A percentile compares a stretch with the other conserved stretches of the same genome.
phyloP scores from a whole-genome alignment of 345 rosid species.

The Alliaria petiolata region DNA sequence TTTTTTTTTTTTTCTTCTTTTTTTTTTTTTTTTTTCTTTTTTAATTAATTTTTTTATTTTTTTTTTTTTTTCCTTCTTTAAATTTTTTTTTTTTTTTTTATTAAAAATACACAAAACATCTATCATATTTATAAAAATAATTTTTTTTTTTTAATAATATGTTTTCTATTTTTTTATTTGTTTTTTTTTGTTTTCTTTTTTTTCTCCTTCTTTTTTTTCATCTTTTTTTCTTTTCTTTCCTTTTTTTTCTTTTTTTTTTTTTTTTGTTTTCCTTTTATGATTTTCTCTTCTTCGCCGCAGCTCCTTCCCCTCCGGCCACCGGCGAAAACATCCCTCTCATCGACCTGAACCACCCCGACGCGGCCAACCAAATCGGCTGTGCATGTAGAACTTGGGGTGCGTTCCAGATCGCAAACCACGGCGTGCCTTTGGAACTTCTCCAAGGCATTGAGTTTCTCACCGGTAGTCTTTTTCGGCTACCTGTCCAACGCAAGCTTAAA shows the following conservation, averaged over 20 bases:
- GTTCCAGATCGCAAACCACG: constrained; percentile 66
- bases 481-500: constrained; percentile 53
- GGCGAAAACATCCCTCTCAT: constrained; percentile 43
- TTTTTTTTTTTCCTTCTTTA: too few species aligned
- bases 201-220: too few species aligned
- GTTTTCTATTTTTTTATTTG: too few species aligned
- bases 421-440: constrained; percentile 41
- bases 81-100: too few species aligned
- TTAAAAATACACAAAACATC: constrained; percentile 2
- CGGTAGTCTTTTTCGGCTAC: constrained; percentile 57
- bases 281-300: background rate
- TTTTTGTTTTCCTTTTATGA: too few species aligned
- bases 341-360: constrained; percentile 49
- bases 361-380: constrained; percentile 32
- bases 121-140: background rate
- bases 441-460: constrained; percentile 49
- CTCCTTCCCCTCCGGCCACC: constrained; percentile 20
- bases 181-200: too few species aligned
- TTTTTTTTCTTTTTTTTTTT: too few species aligned
- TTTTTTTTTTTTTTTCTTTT: too few species aligned
- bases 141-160: too few species aligned
- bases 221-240: too few species aligned
- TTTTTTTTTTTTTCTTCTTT: too few species aligned
- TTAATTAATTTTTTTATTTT: too few species aligned
- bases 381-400: constrained; percentile 80